Percentiles rank a stretch among this genome's conserved stretches.
Conservation (phyloP, 352 stramenopile genomes). For the Plasmopara muralis region DNA sequence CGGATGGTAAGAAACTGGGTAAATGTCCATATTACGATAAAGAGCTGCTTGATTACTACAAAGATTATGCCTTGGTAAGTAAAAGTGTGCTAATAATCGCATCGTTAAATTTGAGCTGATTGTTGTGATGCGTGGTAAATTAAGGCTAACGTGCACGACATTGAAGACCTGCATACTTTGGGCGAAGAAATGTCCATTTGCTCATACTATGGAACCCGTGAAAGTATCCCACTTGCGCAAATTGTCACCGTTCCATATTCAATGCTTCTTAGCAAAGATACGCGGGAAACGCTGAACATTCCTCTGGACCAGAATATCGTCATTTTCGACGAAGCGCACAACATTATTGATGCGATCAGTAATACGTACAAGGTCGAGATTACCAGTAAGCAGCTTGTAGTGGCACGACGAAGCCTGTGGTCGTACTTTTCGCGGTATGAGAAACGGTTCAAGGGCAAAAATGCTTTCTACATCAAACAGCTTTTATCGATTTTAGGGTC, state of each 20-base stretch:
- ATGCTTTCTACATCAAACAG: slow-evolving; percentile 88
- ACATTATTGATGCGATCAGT: slow-evolving; percentile 96
- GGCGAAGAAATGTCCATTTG: slow-evolving; percentile 90
- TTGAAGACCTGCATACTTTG: slow-evolving; percentile 93
- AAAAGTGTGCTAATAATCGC: neutral
- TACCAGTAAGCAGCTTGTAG: slow-evolving; percentile 66
- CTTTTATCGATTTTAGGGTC: slow-evolving; percentile 68
- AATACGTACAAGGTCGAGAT: slow-evolving; percentile 82
- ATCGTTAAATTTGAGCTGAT: slow-evolving; percentile 1
- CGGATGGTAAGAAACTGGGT: slow-evolving; percentile 39
- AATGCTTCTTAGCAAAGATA: slow-evolving; percentile 88
- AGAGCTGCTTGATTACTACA: slow-evolving; percentile 62
- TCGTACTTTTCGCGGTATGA: slow-evolving; percentile 86
- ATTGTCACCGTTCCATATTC: slow-evolving; percentile 90
- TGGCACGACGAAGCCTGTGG: slow-evolving; percentile 70
- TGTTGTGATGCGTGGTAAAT: slow-evolving; percentile 1
- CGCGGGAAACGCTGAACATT: slow-evolving; percentile 86
- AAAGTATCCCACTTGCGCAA: slow-evolving; percentile 87
- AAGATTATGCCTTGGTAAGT: slow-evolving; percentile 70
- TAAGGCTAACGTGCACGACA: slow-evolving; percentile 86
- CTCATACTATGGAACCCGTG: slow-evolving; percentile 95
- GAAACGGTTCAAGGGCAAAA: slow-evolving; percentile 80
- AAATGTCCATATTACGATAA: slow-evolving; percentile 85
- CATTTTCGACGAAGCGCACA: slow-evolving; percentile 99
- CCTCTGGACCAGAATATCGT: slow-evolving; percentile 88